phyloP scores from a whole-genome alignment of 305 asterid species.

The Salvia sclarea region DNA sequence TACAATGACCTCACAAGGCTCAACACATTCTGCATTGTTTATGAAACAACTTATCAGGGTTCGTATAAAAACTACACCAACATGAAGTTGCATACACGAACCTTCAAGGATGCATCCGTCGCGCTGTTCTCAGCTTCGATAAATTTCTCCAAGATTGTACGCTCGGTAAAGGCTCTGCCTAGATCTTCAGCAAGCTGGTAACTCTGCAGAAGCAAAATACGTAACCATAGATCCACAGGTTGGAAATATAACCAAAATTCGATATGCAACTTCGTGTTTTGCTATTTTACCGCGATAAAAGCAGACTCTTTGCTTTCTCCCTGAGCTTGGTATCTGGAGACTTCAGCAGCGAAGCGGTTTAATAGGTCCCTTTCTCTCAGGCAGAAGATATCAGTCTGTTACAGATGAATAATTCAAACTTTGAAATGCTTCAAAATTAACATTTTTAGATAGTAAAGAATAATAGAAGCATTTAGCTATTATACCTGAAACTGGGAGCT shows the following conservation, averaged over 20 bases:
- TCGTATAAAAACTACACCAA: background rate
- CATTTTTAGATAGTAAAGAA: conserved; percentile 1
- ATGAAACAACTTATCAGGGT: background rate
- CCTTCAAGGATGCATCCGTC: conserved; percentile 64
- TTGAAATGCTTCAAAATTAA: conserved; percentile 6
- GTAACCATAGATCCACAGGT: background rate
- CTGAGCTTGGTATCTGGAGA: conserved; percentile 58
- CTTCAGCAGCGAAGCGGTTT: conserved; percentile 71
- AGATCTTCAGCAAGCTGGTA: conserved; percentile 96
- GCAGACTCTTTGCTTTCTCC: conserved; percentile 85
- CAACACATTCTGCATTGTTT: conserved; percentile 55
- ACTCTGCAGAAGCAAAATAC: conserved; percentile 45
- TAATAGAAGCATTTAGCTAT: background rate
- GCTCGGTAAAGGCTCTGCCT: conserved; percentile 88
- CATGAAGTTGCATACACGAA: conserved; percentile 28
- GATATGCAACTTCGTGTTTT: conserved; percentile 5
- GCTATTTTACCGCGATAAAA: conserved; percentile 63
- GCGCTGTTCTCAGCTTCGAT: conserved; percentile 67
- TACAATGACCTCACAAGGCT: conserved; percentile 74
- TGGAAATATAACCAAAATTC: conserved; percentile 9
- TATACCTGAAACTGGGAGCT: conserved; percentile 72
- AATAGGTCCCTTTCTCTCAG: conserved; percentile 86
- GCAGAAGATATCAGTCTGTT: conserved; percentile 74
- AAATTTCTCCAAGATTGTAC: conserved; percentile 62
- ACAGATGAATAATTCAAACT: conserved; percentile 24